Evolutionary conservation across 306 rosid genomes (phyloP).

Genomic region (Prunus davidiana): DNA sequence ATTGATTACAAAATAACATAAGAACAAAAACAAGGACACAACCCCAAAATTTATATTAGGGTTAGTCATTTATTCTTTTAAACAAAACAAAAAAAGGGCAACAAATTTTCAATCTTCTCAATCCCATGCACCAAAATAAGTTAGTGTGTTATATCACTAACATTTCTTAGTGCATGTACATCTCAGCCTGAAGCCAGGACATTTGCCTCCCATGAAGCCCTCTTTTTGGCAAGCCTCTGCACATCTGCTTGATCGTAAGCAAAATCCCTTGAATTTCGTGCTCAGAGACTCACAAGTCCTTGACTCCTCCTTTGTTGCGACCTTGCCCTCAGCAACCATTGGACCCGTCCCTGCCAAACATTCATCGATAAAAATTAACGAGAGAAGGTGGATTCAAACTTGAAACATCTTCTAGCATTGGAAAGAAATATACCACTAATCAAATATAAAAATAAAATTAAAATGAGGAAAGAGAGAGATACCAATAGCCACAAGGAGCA

Average conservation of each 20-base stretch:
- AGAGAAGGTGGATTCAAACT: not conserved
- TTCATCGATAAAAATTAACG: not conserved
- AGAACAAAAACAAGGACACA: not conserved
- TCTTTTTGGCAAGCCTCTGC: not conserved
- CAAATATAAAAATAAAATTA: not conserved
- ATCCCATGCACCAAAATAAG: not conserved
- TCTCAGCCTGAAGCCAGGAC: not conserved
- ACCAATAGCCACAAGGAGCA: conserved; percentile 9
- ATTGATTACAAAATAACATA: not conserved
- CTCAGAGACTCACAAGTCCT: not conserved
- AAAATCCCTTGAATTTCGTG: not conserved
- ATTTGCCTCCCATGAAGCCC: not conserved
- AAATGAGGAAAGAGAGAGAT: not conserved
- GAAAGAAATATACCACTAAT: too few relatives aligned
- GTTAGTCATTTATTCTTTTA: not conserved
- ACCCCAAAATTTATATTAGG: not conserved
- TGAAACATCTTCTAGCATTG: not conserved
- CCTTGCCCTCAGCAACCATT: not conserved
- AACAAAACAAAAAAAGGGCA: not conserved
- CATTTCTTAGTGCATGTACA: not conserved
- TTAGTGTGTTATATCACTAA: not conserved
- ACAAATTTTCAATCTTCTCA: not conserved
- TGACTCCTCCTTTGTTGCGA: not conserved
- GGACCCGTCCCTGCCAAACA: not conserved
- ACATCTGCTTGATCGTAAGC: not conserved